Percentiles rank a stretch among this genome's conserved stretches.
These are phyloP conservation scores for Xylariales sp. DNA, from an alignment of 2,329 filamentous ascomycete genomes.

Conservation along the genomic window DNA sequence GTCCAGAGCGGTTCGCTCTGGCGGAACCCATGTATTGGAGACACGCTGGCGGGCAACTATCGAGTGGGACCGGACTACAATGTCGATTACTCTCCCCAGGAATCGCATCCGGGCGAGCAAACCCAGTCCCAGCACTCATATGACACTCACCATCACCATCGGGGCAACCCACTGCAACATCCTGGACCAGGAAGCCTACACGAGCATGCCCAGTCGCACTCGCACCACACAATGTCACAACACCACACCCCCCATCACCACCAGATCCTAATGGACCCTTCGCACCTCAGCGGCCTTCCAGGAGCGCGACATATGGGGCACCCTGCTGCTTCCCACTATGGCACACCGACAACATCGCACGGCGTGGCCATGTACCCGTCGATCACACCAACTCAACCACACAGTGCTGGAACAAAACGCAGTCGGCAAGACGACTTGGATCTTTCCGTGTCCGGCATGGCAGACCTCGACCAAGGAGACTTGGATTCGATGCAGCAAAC, in stretches of 20 bases:
- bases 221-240: slow-evolving; percentile 36
- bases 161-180: slow-evolving; percentile 46
- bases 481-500: slow-evolving; percentile 52
- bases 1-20: slow-evolving; percentile 74
- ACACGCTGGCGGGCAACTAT: slow-evolving; percentile 72
- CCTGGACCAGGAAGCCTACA: slow-evolving; percentile 40
- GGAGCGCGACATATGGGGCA: slow-evolving; percentile 43
- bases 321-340: slow-evolving; percentile 51
- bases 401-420: slow-evolving; percentile 41
- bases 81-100: slow-evolving; percentile 70
- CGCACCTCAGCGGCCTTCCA: slow-evolving; percentile 48
- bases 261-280: slow-evolving; percentile 52
- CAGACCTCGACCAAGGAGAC: slow-evolving; percentile 49
- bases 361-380: slow-evolving; percentile 48
- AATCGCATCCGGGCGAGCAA: slow-evolving; percentile 60
- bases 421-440: slow-evolving; percentile 56
- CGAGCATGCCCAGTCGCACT: slow-evolving; percentile 33
- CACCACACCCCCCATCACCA: slow-evolving; percentile 46
- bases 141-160: slow-evolving; percentile 37
- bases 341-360: slow-evolving; percentile 38
- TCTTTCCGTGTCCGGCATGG: slow-evolving; percentile 44
- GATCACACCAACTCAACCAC: slow-evolving; percentile 33
- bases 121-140: slow-evolving; percentile 61
- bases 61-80: slow-evolving; percentile 66
- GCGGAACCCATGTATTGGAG: slow-evolving; percentile 69